A percentile compares a stretch with the other conserved stretches of the same genome.
Evolutionary conservation across 305 asterid genomes (phyloP).

Genomic region (Fraxinus nigra): DNA sequence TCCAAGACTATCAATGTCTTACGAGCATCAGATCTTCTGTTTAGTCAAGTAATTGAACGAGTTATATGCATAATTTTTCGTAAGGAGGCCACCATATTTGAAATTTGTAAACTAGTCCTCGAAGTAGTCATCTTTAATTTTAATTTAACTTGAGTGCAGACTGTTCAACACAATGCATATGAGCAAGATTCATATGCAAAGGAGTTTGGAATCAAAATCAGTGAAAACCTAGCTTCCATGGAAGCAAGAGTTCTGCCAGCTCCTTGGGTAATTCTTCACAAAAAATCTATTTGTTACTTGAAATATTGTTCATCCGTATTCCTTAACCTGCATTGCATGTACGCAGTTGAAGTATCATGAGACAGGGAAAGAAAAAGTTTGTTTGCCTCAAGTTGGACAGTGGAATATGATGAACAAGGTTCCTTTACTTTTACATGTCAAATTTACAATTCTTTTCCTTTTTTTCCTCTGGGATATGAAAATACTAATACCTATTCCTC

Average conservation of each 20-base stretch:
- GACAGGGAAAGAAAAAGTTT: constrained; percentile 90
- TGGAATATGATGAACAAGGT: constrained; percentile 99
- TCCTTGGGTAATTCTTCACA: constrained; percentile 71
- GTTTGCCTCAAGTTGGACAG: constrained; percentile 97
- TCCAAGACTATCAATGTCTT: not conserved
- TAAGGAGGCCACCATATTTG: not conserved
- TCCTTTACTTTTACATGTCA: constrained; percentile 9
- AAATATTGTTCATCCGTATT: not conserved
- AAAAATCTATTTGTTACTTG: not conserved
- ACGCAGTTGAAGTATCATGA: constrained; percentile 90
- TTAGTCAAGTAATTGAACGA: not conserved
- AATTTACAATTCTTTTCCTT: not conserved
- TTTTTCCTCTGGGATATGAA: not conserved
- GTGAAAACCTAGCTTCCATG: constrained; percentile 70
- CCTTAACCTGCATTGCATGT: constrained; percentile 20
- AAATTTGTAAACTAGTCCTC: not conserved
- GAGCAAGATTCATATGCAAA: constrained; percentile 91
- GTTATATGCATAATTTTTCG: not conserved
- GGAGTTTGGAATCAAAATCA: constrained; percentile 89
- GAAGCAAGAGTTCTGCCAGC: constrained; percentile 99
- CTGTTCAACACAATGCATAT: constrained; percentile 80
- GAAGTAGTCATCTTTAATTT: not conserved
- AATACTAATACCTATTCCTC: constrained; percentile 4
- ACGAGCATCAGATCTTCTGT: not conserved
- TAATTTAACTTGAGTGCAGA: constrained; percentile 40